phyloP scores from a whole-genome alignment of 352 stramenopile species.

The Pythium vanterpoolii region DNA sequence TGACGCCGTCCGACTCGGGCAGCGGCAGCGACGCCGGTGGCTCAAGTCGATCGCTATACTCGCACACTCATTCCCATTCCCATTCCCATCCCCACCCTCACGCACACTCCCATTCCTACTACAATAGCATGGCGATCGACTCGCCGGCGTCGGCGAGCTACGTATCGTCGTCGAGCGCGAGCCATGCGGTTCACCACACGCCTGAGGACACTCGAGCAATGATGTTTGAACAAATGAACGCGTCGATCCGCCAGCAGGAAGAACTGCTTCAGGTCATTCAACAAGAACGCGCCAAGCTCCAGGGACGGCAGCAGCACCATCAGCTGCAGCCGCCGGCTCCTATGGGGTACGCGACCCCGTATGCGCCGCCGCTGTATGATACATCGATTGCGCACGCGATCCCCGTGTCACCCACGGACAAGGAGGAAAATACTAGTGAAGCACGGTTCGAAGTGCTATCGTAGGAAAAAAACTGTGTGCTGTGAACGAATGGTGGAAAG shows the following conservation, averaged over 20 bases:
- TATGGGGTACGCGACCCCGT: background rate
- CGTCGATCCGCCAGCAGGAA: slow-evolving; percentile 24
- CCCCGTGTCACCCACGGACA: too few species aligned
- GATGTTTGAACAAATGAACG: slow-evolving; percentile 27
- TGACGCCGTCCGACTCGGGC: slow-evolving; percentile 16
- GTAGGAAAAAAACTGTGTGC: background rate
- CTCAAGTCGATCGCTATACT: slow-evolving; percentile 6
- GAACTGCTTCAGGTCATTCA: slow-evolving; percentile 27
- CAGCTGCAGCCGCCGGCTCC: background rate
- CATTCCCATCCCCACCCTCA: too few species aligned
- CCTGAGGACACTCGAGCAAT: background rate
- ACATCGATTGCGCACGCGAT: too few species aligned
- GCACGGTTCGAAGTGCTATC: slow-evolving; percentile 29
- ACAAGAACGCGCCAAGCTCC: slow-evolving; percentile 22
- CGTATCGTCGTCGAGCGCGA: slow-evolving; percentile 3
- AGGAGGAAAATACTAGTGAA: too few species aligned
- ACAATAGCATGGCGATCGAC: background rate
- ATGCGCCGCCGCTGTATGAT: background rate
- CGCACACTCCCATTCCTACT: too few species aligned
- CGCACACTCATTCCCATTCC: background rate
- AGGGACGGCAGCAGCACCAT: slow-evolving; percentile 18
- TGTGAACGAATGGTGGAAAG: background rate
- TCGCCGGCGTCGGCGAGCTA: slow-evolving; percentile 7
- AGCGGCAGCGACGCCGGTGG: slow-evolving; percentile 13
- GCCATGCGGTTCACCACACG: background rate